phyloP scores from a whole-genome alignment of 2,329 filamentous ascomycete genomes.

The Trichoderma sp. region DNA sequence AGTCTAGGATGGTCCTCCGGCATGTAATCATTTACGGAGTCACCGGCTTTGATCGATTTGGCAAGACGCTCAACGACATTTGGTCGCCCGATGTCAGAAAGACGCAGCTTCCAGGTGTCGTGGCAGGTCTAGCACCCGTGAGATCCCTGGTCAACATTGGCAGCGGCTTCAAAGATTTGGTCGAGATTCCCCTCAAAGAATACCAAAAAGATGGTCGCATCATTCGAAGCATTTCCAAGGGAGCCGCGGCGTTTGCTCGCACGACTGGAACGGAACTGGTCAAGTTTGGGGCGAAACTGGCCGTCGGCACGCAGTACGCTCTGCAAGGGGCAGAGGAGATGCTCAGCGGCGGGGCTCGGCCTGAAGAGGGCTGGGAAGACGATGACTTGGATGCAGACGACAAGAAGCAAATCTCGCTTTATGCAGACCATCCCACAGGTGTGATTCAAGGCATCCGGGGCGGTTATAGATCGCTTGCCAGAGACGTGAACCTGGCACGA shows the following conservation, averaged over 20 bases:
- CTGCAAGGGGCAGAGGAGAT: conserved; percentile 85
- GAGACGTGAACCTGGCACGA: conserved; percentile 80
- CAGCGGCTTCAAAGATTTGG: conserved; percentile 77
- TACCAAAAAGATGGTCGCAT: conserved; percentile 93
- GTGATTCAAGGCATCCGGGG: conserved; percentile 82
- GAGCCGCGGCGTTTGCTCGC: conserved; percentile 82
- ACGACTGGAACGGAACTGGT: conserved; percentile 94
- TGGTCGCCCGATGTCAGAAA: conserved; percentile 92
- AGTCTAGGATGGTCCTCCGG: conserved; percentile 78
- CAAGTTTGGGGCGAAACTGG: conserved; percentile 88
- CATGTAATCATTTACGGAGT: conserved; percentile 93
- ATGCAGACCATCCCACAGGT: conserved; percentile 89
- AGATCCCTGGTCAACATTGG: conserved; percentile 88
- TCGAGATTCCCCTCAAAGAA: conserved; percentile 86
- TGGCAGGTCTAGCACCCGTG: conserved; percentile 87
- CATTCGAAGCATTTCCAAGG: conserved; percentile 87
- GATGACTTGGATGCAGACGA: conserved; percentile 65
- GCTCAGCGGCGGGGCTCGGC: conserved; percentile 49
- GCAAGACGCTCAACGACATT: conserved; percentile 87
- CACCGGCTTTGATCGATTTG: conserved; percentile 83
- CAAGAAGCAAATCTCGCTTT: conserved; percentile 78
- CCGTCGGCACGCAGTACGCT: conserved; percentile 91
- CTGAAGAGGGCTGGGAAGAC: conserved; percentile 51
- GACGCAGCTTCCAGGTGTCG: conserved; percentile 83
- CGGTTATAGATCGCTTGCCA: conserved; percentile 76